Conservation (phyloP, 352 stramenopile species). For the Globisporangium spinosum region DNA sequence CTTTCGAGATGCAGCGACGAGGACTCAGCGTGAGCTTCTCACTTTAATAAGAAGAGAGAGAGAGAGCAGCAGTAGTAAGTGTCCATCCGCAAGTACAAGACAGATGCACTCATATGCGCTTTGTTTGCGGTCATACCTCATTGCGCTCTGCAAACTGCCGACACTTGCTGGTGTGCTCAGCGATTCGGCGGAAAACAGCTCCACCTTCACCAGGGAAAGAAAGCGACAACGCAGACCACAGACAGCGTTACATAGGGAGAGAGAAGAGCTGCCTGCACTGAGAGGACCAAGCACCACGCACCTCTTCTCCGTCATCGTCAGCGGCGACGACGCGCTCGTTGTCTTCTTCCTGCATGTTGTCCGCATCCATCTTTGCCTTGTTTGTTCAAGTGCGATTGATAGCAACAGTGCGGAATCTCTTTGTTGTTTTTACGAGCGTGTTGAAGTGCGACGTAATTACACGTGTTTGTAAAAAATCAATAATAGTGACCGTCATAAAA, state of each 20-base stretch:
- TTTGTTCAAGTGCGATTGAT: neutral
- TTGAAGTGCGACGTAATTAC: slow-evolving; percentile 18
- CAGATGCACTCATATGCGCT: no score
- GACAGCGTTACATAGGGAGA: neutral
- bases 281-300: neutral
- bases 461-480: neutral
- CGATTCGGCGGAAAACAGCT: slow-evolving; percentile 25
- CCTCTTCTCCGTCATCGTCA: slow-evolving; percentile 22
- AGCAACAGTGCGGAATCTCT: neutral
- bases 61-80: neutral
- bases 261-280: neutral
- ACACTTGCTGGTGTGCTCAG: slow-evolving; percentile 1
- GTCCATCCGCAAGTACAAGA: no score
- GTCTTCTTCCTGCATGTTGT: neutral
- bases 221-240: neutral
- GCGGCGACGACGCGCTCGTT: neutral
- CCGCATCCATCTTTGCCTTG: slow-evolving; percentile 13
- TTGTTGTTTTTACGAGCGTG: slow-evolving; percentile 4
- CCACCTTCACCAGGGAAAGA: slow-evolving; percentile 17
- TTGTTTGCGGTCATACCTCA: slow-evolving; percentile 7
- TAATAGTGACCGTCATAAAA: neutral
- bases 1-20: slow-evolving; percentile 55
- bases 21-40: slow-evolving; percentile 35
- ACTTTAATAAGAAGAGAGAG: neutral
- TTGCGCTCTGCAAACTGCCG: slow-evolving; percentile 3